Conservation (phyloP, 2,329 filamentous ascomycete species). For the Diaporthe helianthi region DNA sequence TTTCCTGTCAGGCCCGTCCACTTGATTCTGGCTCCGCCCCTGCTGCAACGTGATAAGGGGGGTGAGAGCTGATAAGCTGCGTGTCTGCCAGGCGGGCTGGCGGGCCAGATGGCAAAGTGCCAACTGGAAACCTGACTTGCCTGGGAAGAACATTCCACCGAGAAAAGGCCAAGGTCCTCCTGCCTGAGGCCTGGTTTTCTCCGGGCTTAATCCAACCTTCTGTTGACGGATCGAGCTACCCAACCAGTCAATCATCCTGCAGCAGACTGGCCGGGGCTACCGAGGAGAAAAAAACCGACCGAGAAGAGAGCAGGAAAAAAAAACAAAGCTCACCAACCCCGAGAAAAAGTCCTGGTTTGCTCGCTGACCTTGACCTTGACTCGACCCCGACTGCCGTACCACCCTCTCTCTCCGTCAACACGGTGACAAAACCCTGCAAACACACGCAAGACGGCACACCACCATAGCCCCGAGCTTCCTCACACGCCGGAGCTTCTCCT, state of each 20-base stretch:
- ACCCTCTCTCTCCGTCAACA: conserved; percentile 22
- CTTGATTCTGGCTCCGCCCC: conserved; percentile 8
- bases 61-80: background rate
- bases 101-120: background rate
- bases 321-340: conserved; percentile 16
- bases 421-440: conserved; percentile 26
- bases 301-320: background rate
- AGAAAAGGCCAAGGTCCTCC: background rate
- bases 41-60: conserved; percentile 22
- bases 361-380: conserved; percentile 21
- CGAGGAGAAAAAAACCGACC: conserved; percentile 1
- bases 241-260: conserved; percentile 18
- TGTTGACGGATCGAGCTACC: conserved; percentile 23
- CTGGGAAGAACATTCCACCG: conserved; percentile 26
- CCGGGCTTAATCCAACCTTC: conserved; percentile 20
- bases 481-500: conserved; percentile 13
- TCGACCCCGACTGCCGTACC: conserved; percentile 28
- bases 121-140: background rate
- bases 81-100: background rate
- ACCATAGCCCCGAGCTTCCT: conserved; percentile 18
- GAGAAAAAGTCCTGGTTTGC: conserved; percentile 11
- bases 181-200: conserved; percentile 24
- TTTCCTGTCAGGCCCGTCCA: conserved; percentile 7
- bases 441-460: conserved; percentile 16
- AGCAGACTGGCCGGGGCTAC: conserved; percentile 9